These are phyloP conservation scores for Wickerhamiella alocasiicola DNA, from an alignment of 805 yeast genomes.

Conservation along the genomic window DNA sequence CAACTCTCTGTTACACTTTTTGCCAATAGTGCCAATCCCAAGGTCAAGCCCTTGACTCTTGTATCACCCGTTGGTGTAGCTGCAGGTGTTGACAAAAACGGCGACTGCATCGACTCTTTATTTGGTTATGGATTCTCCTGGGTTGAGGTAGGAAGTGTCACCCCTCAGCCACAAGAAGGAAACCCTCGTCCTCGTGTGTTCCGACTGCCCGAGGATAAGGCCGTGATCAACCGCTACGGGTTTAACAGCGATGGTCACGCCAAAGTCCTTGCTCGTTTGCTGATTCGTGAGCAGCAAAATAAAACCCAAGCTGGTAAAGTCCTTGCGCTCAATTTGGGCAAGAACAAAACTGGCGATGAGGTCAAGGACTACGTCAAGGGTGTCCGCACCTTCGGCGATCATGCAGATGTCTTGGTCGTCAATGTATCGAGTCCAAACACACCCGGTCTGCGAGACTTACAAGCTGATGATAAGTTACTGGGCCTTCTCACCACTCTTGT, in stretches of 20 bases:
- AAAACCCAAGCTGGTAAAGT: conserved; percentile 31
- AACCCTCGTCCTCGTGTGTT: conserved; percentile 89
- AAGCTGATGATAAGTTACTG: conserved; percentile 61
- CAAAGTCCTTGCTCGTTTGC: conserved; percentile 54
- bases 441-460: conserved; percentile 84
- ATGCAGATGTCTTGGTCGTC: conserved; percentile 79
- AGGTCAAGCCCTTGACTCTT: conserved; percentile 30
- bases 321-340: conserved; percentile 78
- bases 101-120: conserved; percentile 75
- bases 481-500: conserved; percentile 56
- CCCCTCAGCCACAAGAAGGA: conserved; percentile 89
- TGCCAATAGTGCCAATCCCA: conserved; percentile 18
- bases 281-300: conserved; percentile 43
- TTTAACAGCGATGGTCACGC: conserved; percentile 87
- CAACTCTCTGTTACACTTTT: conserved; percentile 24
- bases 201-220: conserved; percentile 71
- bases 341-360: conserved; percentile 86
- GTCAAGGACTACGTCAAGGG: conserved; percentile 76
- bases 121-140: conserved; percentile 72
- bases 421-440: conserved; percentile 95
- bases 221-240: conserved; percentile 90
- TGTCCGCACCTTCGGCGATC: conserved; percentile 65
- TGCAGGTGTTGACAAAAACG: conserved; percentile 92
- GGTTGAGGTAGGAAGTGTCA: conserved; percentile 86
- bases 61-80: conserved; percentile 82